Evolutionary conservation across 441 rosid species (phyloP).

Genomic region (Erodium texanum): DNA sequence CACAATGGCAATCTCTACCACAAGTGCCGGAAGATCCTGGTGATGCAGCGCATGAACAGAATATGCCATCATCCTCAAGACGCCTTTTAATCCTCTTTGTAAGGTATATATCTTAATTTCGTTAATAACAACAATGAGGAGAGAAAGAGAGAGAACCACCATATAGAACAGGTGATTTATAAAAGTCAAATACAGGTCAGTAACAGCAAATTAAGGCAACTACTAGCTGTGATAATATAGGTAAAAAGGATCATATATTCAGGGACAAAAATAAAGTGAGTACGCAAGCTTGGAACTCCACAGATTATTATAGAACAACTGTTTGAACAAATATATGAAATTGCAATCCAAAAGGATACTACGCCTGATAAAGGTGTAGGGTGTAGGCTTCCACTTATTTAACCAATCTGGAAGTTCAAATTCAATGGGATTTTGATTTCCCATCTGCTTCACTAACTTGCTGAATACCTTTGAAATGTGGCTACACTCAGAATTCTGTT

Average conservation of each 20-base stretch:
- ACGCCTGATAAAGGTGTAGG: slow-evolving; percentile 65
- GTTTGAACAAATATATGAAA: slow-evolving; percentile 9
- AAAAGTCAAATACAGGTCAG: background rate
- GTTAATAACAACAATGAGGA: slow-evolving; percentile 30
- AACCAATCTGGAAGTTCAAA: slow-evolving; percentile 82
- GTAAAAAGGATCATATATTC: background rate
- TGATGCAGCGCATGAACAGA: slow-evolving; percentile 71
- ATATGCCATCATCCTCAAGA: slow-evolving; percentile 86
- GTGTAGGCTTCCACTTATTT: slow-evolving; percentile 50
- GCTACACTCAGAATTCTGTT: slow-evolving; percentile 42
- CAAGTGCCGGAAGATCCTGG: slow-evolving; percentile 63
- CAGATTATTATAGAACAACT: background rate
- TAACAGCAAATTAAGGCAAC: background rate
- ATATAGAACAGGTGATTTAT: background rate
- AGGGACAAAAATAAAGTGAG: background rate
- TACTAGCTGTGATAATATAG: background rate
- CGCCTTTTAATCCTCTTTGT: slow-evolving; percentile 68
- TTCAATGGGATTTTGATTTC: slow-evolving; percentile 37
- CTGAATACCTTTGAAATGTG: slow-evolving; percentile 46
- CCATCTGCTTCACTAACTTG: slow-evolving; percentile 53
- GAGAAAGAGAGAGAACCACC: background rate
- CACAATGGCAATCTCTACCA: slow-evolving; percentile 89
- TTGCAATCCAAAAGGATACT: slow-evolving; percentile 51
- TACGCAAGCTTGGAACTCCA: no score
- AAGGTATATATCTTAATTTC: slow-evolving; percentile 60